Percentiles rank a stretch among this genome's conserved stretches.
Evolutionary conservation across 768 basidiomycete genomes (phyloP).

Genomic region (Dioszegia crocea): DNA sequence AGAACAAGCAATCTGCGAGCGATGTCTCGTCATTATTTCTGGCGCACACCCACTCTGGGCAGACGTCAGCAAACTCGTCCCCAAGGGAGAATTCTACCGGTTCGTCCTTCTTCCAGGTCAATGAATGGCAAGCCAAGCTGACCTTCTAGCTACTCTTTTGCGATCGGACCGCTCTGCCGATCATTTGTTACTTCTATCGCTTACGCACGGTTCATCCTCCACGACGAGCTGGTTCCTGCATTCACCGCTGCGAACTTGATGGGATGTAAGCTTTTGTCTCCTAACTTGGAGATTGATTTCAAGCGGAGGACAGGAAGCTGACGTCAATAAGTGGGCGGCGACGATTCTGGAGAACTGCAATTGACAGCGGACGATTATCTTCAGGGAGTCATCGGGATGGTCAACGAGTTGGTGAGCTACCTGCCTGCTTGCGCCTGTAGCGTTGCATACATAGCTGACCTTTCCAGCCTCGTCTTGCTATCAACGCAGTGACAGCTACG

Average conservation of each 20-base stretch:
- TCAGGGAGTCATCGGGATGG: conserved; percentile 51
- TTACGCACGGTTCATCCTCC: conserved; percentile 47
- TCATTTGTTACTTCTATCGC: conserved; percentile 45
- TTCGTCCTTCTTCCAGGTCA: conserved; percentile 21
- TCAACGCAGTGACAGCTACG: conserved; percentile 51
- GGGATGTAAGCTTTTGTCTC: conserved; percentile 41
- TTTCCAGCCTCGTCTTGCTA: conserved; percentile 46
- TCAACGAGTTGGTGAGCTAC: conserved; percentile 50
- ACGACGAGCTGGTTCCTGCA: conserved; percentile 46
- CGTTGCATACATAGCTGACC: background rate
- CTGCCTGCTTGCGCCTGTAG: no score
- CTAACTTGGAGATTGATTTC: no score
- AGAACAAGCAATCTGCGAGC: conserved; percentile 30
- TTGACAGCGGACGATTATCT: conserved; percentile 53
- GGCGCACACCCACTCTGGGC: conserved; percentile 25
- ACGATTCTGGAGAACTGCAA: conserved; percentile 43
- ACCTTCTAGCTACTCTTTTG: conserved; percentile 23
- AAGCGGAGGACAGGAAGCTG: background rate
- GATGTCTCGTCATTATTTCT: conserved; percentile 21
- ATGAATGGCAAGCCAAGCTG: no score
- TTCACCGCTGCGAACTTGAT: conserved; percentile 41
- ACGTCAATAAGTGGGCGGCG: conserved; percentile 31
- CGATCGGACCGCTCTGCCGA: conserved; percentile 29
- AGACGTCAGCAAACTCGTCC: conserved; percentile 43
- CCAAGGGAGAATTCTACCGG: conserved; percentile 48